A percentile compares a stretch with the other conserved stretches of the same genome.
Conservation (phyloP, 306 rosid genomes). For the Mimosa bimucronata region DNA sequence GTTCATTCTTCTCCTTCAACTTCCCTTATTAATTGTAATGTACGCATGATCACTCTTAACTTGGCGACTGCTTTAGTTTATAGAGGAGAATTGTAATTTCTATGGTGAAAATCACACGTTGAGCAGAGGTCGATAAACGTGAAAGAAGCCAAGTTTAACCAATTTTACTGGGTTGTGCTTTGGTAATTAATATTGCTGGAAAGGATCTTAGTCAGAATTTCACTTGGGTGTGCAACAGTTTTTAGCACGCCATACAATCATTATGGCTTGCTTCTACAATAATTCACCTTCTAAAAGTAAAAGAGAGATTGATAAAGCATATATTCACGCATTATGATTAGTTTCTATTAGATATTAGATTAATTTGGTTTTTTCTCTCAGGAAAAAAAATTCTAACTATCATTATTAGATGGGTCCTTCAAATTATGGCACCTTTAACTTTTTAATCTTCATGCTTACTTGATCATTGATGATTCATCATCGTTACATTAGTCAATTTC, state of each 20-base stretch:
- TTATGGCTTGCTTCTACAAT: constrained; percentile 43
- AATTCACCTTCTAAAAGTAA: constrained; percentile 41
- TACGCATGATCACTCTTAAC: not conserved
- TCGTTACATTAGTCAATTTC: constrained; percentile 41
- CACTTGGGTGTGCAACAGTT: constrained; percentile 20
- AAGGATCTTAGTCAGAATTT: not conserved
- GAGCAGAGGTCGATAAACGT: not conserved
- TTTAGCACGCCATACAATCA: constrained; percentile 52
- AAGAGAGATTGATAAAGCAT: constrained; percentile 46
- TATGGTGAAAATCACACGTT: not conserved
- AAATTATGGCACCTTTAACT: constrained; percentile 46
- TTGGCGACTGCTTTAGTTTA: not conserved
- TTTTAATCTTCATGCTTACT: constrained; percentile 49
- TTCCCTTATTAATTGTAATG: not conserved
- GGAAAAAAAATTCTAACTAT: constrained; percentile 52
- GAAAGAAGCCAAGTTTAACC: not conserved
- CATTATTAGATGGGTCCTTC: constrained; percentile 47
- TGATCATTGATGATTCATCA: constrained; percentile 44
- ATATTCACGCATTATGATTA: constrained; percentile 45
- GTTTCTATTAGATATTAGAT: constrained; percentile 21
- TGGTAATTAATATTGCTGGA: not conserved
- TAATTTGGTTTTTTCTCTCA: constrained; percentile 42
- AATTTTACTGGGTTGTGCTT: not conserved
- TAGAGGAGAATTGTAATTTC: not conserved
- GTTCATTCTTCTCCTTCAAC: not conserved